Base-by-base conservation (phyloP, 495 filamentous ascomycete species). In the Hypoxylon perforatum region DNA sequence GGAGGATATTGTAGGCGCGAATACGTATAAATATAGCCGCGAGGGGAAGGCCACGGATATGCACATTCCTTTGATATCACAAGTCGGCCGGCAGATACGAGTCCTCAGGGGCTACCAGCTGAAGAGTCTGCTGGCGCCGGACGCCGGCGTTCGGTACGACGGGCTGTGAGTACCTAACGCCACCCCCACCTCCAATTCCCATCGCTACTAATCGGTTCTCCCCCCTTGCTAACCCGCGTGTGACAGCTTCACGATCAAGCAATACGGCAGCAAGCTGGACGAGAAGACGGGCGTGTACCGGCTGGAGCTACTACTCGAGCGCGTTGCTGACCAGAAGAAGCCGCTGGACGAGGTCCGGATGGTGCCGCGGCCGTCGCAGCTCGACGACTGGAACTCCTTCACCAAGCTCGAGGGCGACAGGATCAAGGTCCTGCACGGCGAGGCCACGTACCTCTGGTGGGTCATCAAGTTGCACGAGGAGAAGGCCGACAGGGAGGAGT, bases 141-240 rank as follows among this genome's bases (percentile, higher is more conserved):
- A 51, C 23, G 80, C 72, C 1, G 83, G 83, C 3, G 57, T 85
- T 5, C 71, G 83, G 47, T 83, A 83, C 39, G 83, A 85, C 63
- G 83, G 83, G 48, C 53, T 82, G 81, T 85, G 73, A 52, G 78
- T 77, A 1, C 30, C 42, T 3, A 28, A n/a, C n/a, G n/a, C n/a
- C n/a, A n/a, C n/a, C n/a, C n/a, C n/a, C n/a, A n/a, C n/a, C n/a
- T n/a, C n/a, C n/a, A n/a, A n/a, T n/a, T n/a, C n/a, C n/a, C n/a
- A n/a, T n/a, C n/a, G n/a, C n/a, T n/a, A n/a, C n/a, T n/a, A n/a
- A n/a, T n/a, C n/a, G n/a, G n/a, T n/a, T n/a, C n/a, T n/a, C n/a
- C n/a, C n/a, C n/a, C n/a, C n/a, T n/a, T n/a, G 25, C 25, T 28
- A 28, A 28, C 25, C 3, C 25, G 25, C 25, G 17, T 2, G 14